Evolutionary conservation across 2,329 filamentous ascomycete species (phyloP).

Genomic region (Alternaria arborescens): DNA sequence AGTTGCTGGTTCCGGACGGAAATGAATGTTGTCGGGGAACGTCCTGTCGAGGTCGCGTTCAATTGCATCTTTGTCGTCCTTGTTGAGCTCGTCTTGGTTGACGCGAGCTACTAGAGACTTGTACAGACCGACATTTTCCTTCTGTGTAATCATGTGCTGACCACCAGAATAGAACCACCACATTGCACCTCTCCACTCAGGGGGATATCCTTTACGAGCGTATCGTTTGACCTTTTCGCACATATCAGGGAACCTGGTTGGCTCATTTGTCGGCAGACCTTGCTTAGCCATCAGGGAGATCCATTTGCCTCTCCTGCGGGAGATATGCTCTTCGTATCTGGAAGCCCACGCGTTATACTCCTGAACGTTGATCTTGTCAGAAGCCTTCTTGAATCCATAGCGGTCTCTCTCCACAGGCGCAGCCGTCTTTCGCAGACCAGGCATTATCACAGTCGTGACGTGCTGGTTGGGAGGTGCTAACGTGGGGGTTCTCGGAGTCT

Average conservation of each 20-base stretch:
- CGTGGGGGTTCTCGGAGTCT: not conserved
- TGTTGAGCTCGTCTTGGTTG: constrained; percentile 68
- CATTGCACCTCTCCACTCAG: constrained; percentile 91
- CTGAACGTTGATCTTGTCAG: constrained; percentile 76
- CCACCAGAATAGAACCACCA: constrained; percentile 98
- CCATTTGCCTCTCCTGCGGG: constrained; percentile 84
- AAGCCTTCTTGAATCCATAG: constrained; percentile 92
- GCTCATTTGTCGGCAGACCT: constrained; percentile 74
- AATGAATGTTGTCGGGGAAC: constrained; percentile 91
- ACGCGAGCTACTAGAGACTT: constrained; percentile 72
- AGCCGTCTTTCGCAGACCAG: constrained; percentile 27
- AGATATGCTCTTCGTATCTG: constrained; percentile 77
- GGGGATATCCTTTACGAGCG: constrained; percentile 90
- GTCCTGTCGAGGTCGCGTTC: constrained; percentile 93
- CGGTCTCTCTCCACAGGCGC: constrained; percentile 69
- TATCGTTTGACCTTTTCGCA: constrained; percentile 88
- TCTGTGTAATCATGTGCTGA: constrained; percentile 77
- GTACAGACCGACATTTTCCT: constrained; percentile 74
- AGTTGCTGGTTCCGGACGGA: constrained; percentile 70
- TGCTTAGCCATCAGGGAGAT: constrained; percentile 77
- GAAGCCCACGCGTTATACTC: constrained; percentile 85
- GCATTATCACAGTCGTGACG: constrained; percentile 12
- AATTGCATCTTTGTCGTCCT: constrained; percentile 85
- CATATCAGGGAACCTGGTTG: constrained; percentile 79
- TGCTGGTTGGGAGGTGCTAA: constrained; percentile 9